These are phyloP conservation scores for Diatrype stigma DNA, from an alignment of 2,329 filamentous ascomycete species.

Conservation along the genomic window DNA sequence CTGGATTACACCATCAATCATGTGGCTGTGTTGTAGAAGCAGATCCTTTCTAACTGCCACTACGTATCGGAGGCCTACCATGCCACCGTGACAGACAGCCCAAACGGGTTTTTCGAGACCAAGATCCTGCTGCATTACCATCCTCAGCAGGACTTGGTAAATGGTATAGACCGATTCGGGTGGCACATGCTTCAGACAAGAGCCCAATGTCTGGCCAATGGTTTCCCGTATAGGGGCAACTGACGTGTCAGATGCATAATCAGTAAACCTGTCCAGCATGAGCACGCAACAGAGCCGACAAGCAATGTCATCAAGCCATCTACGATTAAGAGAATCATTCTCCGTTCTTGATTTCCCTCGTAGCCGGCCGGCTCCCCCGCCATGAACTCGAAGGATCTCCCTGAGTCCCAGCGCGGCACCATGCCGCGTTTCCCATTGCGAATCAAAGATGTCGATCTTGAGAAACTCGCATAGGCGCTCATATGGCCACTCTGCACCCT, in stretches of 20 bases:
- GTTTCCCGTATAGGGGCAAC: constrained; percentile 95
- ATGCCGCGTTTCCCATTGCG: constrained; percentile 92
- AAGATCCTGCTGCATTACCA: constrained; percentile 88
- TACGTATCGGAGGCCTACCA: constrained; percentile 93
- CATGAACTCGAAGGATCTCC: constrained; percentile 89
- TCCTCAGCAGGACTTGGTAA: constrained; percentile 77
- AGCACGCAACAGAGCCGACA: constrained; percentile 92
- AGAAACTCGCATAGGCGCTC: constrained; percentile 92
- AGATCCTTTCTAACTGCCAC: constrained; percentile 93
- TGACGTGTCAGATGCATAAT: constrained; percentile 96
- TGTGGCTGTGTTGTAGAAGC: constrained; percentile 72
- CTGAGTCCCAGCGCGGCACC: constrained; percentile 92
- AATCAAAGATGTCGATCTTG: constrained; percentile 88
- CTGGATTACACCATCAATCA: constrained; percentile 88
- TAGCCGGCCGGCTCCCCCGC: constrained; percentile 76
- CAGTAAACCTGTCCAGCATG: constrained; percentile 95
- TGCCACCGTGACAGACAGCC: constrained; percentile 96
- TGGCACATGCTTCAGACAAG: constrained; percentile 79
- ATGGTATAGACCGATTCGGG: constrained; percentile 75
- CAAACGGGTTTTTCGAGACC: constrained; percentile 71
- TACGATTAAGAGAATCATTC: constrained; percentile 75
- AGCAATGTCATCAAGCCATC: constrained; percentile 92
- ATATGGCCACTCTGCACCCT: constrained; percentile 88
- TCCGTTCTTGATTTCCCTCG: constrained; percentile 65
- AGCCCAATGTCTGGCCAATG: constrained; percentile 88